Conservation (phyloP, 805 yeast species). For the Suhomyces xylopsoci region DNA sequence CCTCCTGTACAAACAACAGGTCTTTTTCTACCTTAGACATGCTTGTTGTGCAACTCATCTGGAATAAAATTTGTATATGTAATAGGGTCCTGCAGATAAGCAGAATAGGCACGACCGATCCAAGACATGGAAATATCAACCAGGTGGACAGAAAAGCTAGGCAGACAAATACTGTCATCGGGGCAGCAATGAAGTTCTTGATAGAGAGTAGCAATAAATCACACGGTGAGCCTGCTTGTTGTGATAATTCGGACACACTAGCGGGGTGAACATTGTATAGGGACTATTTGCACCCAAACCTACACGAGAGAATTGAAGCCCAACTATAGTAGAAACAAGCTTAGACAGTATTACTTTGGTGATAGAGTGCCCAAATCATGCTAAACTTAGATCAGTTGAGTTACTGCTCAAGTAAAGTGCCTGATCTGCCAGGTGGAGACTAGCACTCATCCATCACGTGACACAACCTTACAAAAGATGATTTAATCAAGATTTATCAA, state of each 20-base stretch:
- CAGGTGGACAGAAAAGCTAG: background rate
- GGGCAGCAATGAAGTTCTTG: background rate
- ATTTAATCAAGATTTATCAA: background rate
- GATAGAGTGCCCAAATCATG: too few relatives aligned
- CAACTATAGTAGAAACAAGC: background rate
- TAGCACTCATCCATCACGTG: background rate
- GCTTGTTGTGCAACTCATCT: slow-evolving; percentile 1
- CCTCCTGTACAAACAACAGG: slow-evolving; percentile 23
- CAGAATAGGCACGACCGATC: background rate
- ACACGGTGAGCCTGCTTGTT: background rate
- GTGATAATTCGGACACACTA: background rate
- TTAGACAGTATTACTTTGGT: background rate
- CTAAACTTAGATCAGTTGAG: too few relatives aligned
- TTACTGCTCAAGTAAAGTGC: background rate
- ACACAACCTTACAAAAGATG: background rate
- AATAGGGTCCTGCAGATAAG: background rate
- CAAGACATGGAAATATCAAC: background rate
- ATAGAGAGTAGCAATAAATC: background rate
- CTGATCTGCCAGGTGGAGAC: background rate
- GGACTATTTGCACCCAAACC: background rate
- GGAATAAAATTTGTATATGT: background rate
- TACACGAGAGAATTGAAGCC: background rate
- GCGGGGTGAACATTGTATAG: background rate
- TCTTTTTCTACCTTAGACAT: slow-evolving; percentile 2
- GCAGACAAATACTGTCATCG: background rate